Evolutionary conservation across 139 green algal species (phyloP).

Genomic region (Ettlia oleoabundans): DNA sequence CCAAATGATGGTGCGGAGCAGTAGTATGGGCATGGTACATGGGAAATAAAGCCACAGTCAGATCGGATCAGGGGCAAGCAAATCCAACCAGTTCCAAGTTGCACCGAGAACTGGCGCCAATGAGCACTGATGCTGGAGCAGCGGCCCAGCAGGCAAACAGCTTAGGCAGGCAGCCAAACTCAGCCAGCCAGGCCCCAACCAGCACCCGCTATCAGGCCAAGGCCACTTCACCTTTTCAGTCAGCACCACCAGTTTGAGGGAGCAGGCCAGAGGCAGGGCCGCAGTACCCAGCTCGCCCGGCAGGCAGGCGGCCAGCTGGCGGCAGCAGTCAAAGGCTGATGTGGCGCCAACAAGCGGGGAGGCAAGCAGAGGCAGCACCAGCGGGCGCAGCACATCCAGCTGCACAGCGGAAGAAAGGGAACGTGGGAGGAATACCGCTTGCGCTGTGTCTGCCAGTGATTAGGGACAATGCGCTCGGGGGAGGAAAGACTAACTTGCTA

Average conservation of each 20-base stretch:
- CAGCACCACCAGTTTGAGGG: constrained; percentile 67
- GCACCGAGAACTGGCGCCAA: neutral
- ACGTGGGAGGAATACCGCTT: too few species aligned
- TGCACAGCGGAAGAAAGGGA: too few species aligned
- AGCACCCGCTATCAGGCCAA: neutral
- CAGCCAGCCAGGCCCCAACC: too few species aligned
- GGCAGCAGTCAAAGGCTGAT: constrained; percentile 67
- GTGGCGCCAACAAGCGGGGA: constrained; percentile 70
- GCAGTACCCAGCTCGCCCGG: constrained; percentile 53
- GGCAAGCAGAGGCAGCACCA: constrained; percentile 74
- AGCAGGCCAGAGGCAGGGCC: constrained; percentile 50
- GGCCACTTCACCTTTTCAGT: constrained; percentile 14
- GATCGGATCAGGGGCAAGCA: neutral
- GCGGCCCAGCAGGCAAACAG: neutral
- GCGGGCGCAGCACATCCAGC: constrained; percentile 62
- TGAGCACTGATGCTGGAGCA: neutral
- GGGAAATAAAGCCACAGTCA: too few species aligned
- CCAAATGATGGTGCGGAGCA: neutral
- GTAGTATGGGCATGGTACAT: neutral
- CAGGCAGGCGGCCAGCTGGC: constrained; percentile 68
- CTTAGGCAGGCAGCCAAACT: too few species aligned
- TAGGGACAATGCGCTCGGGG: too few species aligned
- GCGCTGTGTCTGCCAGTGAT: too few species aligned
- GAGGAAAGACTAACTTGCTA: too few species aligned
- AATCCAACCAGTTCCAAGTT: neutral